These are phyloP conservation scores for Chlorella vulgaris DNA, from an alignment of 139 green algal species.

Conservation along the genomic window DNA sequence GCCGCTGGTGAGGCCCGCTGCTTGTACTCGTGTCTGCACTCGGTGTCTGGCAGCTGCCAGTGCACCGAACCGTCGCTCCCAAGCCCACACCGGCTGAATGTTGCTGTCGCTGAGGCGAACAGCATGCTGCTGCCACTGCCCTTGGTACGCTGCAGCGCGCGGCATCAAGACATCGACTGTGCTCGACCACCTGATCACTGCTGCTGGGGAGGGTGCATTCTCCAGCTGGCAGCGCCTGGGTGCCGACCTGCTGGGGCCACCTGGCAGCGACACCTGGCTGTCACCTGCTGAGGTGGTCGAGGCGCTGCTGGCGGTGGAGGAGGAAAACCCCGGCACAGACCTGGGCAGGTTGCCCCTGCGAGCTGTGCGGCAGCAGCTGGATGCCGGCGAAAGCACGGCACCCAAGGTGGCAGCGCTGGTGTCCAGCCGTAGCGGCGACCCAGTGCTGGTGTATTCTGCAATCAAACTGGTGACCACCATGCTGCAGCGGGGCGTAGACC, in stretches of 20 bases:
- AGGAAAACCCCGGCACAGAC: not conserved
- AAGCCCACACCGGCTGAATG: no score
- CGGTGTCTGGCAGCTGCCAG: no score
- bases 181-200: not conserved
- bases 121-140: no score
- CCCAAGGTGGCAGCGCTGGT: not conserved
- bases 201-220: not conserved
- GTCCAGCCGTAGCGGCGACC: not conserved
- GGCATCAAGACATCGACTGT: not conserved
- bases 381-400: no score
- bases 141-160: no score
- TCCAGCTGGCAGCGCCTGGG: not conserved
- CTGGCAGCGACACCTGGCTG: not conserved
- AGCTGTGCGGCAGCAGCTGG: not conserved
- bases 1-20: no score
- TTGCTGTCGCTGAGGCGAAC: no score
- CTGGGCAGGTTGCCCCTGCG: not conserved
- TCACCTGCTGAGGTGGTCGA: not conserved
- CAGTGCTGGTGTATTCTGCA: not conserved
- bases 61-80: no score
- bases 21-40: no score
- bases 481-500: not conserved
- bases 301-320: not conserved
- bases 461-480: not conserved
- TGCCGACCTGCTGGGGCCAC: not conserved